Evolutionary conservation across 139 green algal species (phyloP), one percentile per base, ranked within the genome.

Genomic region (Edaphochlamys debaryana): DNA sequence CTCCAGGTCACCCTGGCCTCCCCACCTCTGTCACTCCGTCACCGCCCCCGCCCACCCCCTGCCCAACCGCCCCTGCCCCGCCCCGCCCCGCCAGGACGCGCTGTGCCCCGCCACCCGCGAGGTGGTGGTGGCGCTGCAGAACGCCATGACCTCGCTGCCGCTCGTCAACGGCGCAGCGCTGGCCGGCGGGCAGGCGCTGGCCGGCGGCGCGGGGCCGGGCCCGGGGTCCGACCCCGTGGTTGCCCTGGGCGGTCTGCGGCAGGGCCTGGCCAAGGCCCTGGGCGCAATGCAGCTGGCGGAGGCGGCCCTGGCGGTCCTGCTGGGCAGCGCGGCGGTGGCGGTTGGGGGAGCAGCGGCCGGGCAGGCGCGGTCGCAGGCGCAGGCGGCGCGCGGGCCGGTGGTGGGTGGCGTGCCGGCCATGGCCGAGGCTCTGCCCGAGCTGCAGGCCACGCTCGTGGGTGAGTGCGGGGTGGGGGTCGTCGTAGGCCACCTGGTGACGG

Each of bases 91-190:
- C 1, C 73, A 82, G 76, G 76, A 50, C 20, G 25, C 32, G 32
- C 63, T 67, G 13, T 42, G 62, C 15, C 62, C 45, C 32, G 76
- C 76, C 63, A 82, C 62, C 4, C 76, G 34, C 7, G 76, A 73
- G 63, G 45, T 82, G 40, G 42, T 82, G 40, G 52, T 63, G 13
- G 76, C 76, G 64, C 64, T 82, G 45, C 76, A 82, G 36, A 82
- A 82, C 76, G 76, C 76, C 34, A 64, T 74, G 63, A 73, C 63
- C 42, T 74, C 62, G 62, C 63, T 82, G 42, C 76, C 76, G 22
- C 76, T 82, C 6, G 76, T 82, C 45, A 82, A 82, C 60, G 76
- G 76, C 32, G 76, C 76, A 0, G 76, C 32, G 41, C 76, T 82
- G n/a, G 76, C 56, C 22, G 41, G 40, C 30, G 32, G 32, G 22